Base-by-base conservation (phyloP, 345 rosid species). In the Salix dunnii region DNA sequence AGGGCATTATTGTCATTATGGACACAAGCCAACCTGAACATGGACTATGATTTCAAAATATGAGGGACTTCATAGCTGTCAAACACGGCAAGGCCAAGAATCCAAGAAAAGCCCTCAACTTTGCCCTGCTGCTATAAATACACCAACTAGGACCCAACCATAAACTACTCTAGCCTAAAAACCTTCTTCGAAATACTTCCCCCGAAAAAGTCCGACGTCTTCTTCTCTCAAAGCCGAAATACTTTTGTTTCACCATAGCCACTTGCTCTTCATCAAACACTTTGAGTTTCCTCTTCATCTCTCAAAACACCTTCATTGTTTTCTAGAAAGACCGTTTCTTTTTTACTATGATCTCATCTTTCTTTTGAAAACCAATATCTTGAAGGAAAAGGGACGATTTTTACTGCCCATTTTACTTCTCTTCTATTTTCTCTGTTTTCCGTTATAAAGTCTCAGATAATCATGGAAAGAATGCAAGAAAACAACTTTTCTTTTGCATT, bases 381-480 rank as follows among this genome's bases (percentile, higher is more conserved):
- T 30, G 3, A 63, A 76, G 84, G 82, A 63, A 61, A 80, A 42
- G 78, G 87, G 83, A 75, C 71, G 49, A 28, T 72, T 80, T 79
- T 82, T 30, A 31, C 73, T 48, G 30, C 77, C 79, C 77, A 64
- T 72, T 66, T 77, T 77, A 68, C 75, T 81, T 27, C 43, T 4
- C n/a, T 13, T 27, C 48, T 2, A 18, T 18, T 36, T 11, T n/a
- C 51, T 42, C 62, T 25, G 7, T 55, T 38, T 38, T 21, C 3
- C 11, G 1, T 21, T 61, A 20, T 10, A 60, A 35, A 40, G 30
- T 35, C 64, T 3, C 20, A 31, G 6, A 12, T 36, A 40, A 43
- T 42, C 73, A 78, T 82, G 82, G 80, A 85, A 43, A 71, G 70
- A 68, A 79, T 90, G 88, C 90, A 84, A 71, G 89, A 84, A 69